Evolutionary conservation across 306 rosid species (phyloP), one percentile per base, ranked within the genome.

Genomic region (Cicer judaicum): DNA sequence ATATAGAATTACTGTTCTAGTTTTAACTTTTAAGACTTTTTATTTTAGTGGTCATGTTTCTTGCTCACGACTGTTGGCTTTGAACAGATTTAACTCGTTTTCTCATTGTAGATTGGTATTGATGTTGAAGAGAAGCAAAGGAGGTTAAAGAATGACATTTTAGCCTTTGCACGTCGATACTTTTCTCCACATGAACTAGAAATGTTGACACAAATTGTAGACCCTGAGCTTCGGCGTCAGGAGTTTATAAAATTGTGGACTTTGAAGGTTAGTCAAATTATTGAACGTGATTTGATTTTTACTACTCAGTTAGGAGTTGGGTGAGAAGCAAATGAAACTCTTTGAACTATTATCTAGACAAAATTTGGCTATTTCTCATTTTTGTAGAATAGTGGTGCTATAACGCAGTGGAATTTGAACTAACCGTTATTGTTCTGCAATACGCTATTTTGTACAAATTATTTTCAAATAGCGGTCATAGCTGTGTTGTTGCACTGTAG

Each of bases 121-220:
- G 98, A 94, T 82, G 93, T 90, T 77, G 98, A 94, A 84, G 95
- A 88, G 73, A 91, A 94, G 78, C 77, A 84, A 40, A 75, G 98
- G 85, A 91, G 70, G 62, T 82, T 88, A 71, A 93, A 87, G 81
- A 90, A 85, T 82, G 77, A 84, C 77, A 68, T 87, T 68, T 75
- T 93, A 82, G 84, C 90, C 41, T 93, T 93, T 80, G 97, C 96
- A 24, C 77, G 80, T 65, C 88, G 97, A 60, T 93, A 86, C 82
- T 88, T 91, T 78, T 88, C 97, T 76, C 86, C 89, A 18, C 57
- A 71, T 70, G 97, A 93, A 82, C 74, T 89, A 80, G 88, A 86
- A 68, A 78, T 83, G 82, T 76, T 89, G 87, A 65, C 86, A 79
- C 74, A 78, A 68, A 86, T 93, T 83, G 77, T 88, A 44, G 94